Percentiles rank a stretch among this genome's conserved stretches.
These are phyloP conservation scores for Knoxdaviesia capensis DNA, from an alignment of 2,329 filamentous ascomycete species.

Conservation along the genomic window DNA sequence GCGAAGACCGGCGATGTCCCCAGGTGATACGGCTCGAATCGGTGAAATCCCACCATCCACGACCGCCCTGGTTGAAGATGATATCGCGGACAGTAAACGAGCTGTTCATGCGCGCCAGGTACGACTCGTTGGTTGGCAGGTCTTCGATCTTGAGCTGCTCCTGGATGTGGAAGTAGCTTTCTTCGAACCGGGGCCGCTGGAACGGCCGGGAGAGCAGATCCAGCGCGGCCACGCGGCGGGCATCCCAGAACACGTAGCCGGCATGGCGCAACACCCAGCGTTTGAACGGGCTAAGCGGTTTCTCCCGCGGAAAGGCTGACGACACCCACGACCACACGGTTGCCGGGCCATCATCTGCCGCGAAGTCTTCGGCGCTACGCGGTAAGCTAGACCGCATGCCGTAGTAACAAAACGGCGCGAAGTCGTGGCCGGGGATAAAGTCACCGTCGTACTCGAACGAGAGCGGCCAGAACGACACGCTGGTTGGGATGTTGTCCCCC, in stretches of 20 bases:
- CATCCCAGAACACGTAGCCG: constrained; percentile 4
- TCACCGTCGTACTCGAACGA: neutral
- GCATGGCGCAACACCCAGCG: constrained; percentile 2
- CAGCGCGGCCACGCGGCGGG: neutral
- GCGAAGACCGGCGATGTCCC: neutral
- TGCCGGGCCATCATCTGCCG: constrained; percentile 1
- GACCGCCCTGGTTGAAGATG: constrained; percentile 2
- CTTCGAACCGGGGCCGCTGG: neutral
- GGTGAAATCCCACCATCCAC: constrained; percentile 4
- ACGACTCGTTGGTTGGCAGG: neutral
- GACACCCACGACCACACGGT: constrained; percentile 2
- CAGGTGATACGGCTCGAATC: constrained; percentile 1
- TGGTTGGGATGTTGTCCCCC: constrained; percentile 1
- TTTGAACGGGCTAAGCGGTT: neutral
- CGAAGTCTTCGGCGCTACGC: neutral
- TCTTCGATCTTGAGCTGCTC: constrained; percentile 2
- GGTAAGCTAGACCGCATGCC: neutral
- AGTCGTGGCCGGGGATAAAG: constrained; percentile 2
- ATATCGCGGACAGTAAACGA: constrained; percentile 3
- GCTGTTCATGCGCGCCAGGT: constrained; percentile 1
- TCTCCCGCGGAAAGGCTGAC: no score
- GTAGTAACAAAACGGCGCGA: constrained; percentile 1
- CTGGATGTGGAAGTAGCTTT: constrained; percentile 1
- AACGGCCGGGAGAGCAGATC: neutral
- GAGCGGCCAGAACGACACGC: constrained; percentile 2